Conservation (phyloP, 164 flowering plant genomes). For the Taxillus chinensis region DNA sequence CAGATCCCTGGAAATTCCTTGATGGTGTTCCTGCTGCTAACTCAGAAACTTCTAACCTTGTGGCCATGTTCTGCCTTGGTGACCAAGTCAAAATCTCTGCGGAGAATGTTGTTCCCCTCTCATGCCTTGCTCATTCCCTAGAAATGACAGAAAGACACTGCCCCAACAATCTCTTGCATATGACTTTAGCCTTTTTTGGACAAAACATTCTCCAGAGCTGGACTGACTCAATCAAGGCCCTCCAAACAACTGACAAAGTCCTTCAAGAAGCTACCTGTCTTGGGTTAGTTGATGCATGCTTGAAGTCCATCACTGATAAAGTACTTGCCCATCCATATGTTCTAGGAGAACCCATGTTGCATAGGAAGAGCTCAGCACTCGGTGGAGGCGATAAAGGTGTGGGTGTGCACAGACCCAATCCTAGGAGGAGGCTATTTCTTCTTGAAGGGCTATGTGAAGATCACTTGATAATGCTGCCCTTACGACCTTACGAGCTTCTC, state of each 20-base stretch:
- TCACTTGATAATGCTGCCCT: slow-evolving; percentile 26
- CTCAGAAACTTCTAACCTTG: slow-evolving; percentile 37
- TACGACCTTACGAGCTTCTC: slow-evolving; percentile 35
- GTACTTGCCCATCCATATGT: slow-evolving; percentile 39
- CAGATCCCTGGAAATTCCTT: slow-evolving; percentile 21
- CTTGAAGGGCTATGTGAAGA: slow-evolving; percentile 37
- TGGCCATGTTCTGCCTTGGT: slow-evolving; percentile 62
- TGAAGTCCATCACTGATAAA: slow-evolving; percentile 37
- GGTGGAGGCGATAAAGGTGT: slow-evolving; percentile 10
- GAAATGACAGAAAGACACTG: slow-evolving; percentile 59
- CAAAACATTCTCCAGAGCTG: slow-evolving; percentile 41
- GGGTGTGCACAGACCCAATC: slow-evolving; percentile 19
- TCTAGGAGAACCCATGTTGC: slow-evolving; percentile 42
- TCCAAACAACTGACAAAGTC: slow-evolving; percentile 23
- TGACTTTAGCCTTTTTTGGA: slow-evolving; percentile 31
- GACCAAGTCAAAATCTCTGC: slow-evolving; percentile 30
- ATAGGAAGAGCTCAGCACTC: slow-evolving; percentile 7
- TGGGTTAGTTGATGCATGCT: slow-evolving; percentile 36
- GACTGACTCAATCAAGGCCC: slow-evolving; percentile 48
- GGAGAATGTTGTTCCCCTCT: slow-evolving; percentile 41
- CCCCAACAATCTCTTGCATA: slow-evolving; percentile 35
- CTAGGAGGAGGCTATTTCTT: slow-evolving; percentile 25
- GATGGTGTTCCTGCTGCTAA: slow-evolving; percentile 32
- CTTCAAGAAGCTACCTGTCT: slow-evolving; percentile 22
- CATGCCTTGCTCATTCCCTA: slow-evolving; percentile 44